phyloP scores from a whole-genome alignment of 352 stramenopile species.

The Phytophthora idaei region DNA sequence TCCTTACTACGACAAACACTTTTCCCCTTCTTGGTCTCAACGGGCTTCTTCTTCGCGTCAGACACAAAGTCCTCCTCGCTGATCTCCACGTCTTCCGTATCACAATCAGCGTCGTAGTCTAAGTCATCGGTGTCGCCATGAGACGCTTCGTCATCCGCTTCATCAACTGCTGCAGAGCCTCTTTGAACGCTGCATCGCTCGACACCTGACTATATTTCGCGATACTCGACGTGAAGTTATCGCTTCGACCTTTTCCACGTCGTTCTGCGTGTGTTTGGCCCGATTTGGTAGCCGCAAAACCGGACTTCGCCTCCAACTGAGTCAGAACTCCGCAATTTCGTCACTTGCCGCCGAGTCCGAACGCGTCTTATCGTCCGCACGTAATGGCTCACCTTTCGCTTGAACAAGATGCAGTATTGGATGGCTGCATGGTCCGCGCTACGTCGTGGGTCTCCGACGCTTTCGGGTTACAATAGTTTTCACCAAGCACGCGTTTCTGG shows the following conservation, averaged over 20 bases:
- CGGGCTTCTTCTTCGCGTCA: background rate
- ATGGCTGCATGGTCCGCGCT: background rate
- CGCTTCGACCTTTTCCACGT: too few species aligned
- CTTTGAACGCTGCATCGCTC: background rate
- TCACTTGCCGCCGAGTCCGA: background rate
- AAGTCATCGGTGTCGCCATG: background rate
- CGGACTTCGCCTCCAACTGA: background rate
- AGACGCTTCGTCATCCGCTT: background rate
- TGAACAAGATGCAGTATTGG: background rate
- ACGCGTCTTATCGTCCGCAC: background rate
- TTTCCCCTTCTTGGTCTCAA: background rate
- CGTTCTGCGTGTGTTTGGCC: too few species aligned
- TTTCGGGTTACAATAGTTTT: background rate
- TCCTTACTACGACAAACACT: too few species aligned
- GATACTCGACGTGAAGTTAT: background rate
- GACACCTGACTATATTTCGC: background rate
- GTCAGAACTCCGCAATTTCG: background rate
- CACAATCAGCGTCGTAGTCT: background rate
- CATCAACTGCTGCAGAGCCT: background rate
- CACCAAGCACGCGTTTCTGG: background rate
- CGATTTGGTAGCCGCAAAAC: too few species aligned
- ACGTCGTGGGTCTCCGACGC: background rate
- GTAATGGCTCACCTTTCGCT: background rate
- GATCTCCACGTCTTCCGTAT: background rate
- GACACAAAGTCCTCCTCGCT: background rate